Percentiles rank a stretch among this genome's conserved stretches.
These are phyloP conservation scores for Heliocybe sulcata DNA, from an alignment of 1,284 basidiomycete species.

Conservation along the genomic window DNA sequence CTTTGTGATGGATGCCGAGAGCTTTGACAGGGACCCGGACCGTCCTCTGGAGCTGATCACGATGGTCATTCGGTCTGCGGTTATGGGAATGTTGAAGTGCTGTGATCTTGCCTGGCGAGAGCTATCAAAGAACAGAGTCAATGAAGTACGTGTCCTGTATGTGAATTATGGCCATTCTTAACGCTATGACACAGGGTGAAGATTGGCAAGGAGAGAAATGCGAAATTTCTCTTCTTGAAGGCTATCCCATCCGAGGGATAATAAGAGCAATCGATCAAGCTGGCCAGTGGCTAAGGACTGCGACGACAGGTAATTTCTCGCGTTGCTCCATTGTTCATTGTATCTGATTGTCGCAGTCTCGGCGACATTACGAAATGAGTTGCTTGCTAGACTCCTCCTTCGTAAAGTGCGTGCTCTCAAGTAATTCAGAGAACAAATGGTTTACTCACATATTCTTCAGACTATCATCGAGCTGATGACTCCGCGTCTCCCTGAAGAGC, in stretches of 20 bases:
- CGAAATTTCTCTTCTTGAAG: slow-evolving; percentile 73
- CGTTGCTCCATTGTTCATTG: slow-evolving; percentile 6
- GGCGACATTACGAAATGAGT: slow-evolving; percentile 21
- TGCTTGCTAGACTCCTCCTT: slow-evolving; percentile 46
- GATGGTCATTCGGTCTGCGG: slow-evolving; percentile 62
- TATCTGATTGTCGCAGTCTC: slow-evolving; percentile 3
- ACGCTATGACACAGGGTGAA: slow-evolving; percentile 49
- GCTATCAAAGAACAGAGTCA: slow-evolving; percentile 61
- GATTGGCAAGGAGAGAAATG: slow-evolving; percentile 87
- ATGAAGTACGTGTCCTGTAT: slow-evolving; percentile 55
- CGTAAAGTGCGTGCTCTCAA: slow-evolving; percentile 40
- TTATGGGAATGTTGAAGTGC: slow-evolving; percentile 75
- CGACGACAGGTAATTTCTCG: slow-evolving; percentile 33
- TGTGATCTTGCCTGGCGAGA: slow-evolving; percentile 82
- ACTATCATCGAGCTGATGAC: slow-evolving; percentile 45
- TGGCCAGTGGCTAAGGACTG: slow-evolving; percentile 38
- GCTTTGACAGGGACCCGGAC: slow-evolving; percentile 22
- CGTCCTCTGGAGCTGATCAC: slow-evolving; percentile 57
- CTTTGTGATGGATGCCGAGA: slow-evolving; percentile 27
- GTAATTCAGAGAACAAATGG: background rate
- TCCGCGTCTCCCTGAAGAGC: slow-evolving; percentile 27
- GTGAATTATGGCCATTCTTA: background rate
- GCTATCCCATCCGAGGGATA: slow-evolving; percentile 53
- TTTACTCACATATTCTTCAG: slow-evolving; percentile 19
- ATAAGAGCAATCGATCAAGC: slow-evolving; percentile 56